Base-by-base conservation (phyloP, 2,329 filamentous ascomycete genomes). In the Colletotrichum sp. region DNA sequence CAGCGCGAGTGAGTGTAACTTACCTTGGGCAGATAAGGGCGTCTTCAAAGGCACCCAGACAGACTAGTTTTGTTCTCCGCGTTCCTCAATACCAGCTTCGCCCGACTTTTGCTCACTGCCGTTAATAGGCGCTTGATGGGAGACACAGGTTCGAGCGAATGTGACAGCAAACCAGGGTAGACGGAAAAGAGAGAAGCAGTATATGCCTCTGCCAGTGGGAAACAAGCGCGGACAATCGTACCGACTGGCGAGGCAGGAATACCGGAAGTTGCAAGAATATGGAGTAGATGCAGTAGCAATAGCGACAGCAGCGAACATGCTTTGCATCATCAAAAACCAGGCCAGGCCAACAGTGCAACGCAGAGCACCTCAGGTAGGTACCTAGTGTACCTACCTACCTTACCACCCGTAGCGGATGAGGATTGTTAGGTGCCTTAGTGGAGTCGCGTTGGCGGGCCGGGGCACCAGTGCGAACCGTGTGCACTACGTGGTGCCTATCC, bases 381-480 rank as follows among this genome's bases (percentile, higher is more conserved):
- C 18, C 9, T 24, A 24, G 43, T 52, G n/a, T 52, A 24, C 43
- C 43, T 52, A 24, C 43, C 43, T 52, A 52, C n/a, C 24, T 24
- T 52, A 52, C n/a, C 43, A 21, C n/a, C n/a, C n/a, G n/a, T 52
- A 52, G 43, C 43, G 43, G 43, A 48, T 12, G 43, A 48, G 9
- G 43, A 48, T 48, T n/a, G 43, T 12, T 48, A 48, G 43, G 43
- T 48, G 13, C 34, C 13, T 36, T 15, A 18, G 16, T 18, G 16
- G 36, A 69, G 64, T 60, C 58, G 64, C 43, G 69, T 58, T 75
- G 55, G 62, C 32, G 36, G 62, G 62, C 24, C 30, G 38, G 52
- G 68, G 55, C 60, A 30, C 66, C 68, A 75, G n/a, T 36, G 43
- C 43, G 64, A 73, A 70, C 73, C 58, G 70, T 76, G 73, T 76